Evolutionary conservation across 1,139 yeast species (phyloP).

Genomic region (Kurtzmaniella natalensis): DNA sequence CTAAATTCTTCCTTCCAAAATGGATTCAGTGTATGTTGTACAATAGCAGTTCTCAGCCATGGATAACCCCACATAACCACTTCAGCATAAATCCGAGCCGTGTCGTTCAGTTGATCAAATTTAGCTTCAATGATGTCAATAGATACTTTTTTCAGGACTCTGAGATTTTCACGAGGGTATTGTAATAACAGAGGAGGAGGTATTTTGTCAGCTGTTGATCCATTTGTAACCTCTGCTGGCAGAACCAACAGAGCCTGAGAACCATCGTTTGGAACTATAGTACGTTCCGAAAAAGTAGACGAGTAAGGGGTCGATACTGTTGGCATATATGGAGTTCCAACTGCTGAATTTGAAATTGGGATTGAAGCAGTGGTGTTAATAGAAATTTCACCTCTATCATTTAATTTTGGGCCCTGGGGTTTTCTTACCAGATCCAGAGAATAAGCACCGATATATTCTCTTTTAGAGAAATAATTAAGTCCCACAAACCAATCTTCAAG

Average conservation of each 20-base stretch:
- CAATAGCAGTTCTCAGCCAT: conserved; percentile 67
- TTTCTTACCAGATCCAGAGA: conserved; percentile 16
- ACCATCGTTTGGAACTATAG: background rate
- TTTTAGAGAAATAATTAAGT: conserved; percentile 59
- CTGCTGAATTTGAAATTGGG: background rate
- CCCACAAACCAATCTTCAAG: conserved; percentile 84
- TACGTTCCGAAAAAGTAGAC: conserved; percentile 4
- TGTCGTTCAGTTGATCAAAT: conserved; percentile 25
- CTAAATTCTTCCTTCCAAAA: conserved; percentile 72
- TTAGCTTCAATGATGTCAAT: conserved; percentile 69
- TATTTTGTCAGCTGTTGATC: conserved; percentile 1
- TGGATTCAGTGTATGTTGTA: conserved; percentile 45
- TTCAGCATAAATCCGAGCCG: conserved; percentile 53
- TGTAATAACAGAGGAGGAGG: conserved; percentile 14
- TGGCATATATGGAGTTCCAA: background rate
- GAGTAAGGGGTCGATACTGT: conserved; percentile 8
- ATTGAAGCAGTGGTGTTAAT: background rate
- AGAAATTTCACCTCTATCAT: background rate
- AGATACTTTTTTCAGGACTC: conserved; percentile 52
- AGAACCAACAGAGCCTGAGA: background rate
- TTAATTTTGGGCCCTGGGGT: background rate
- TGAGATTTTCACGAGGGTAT: conserved; percentile 35
- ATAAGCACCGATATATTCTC: conserved; percentile 46
- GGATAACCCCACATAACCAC: conserved; percentile 62
- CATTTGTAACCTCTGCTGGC: background rate